These are phyloP conservation scores for Astraeus odoratus DNA, from an alignment of 768 basidiomycete genomes.

Conservation along the genomic window DNA sequence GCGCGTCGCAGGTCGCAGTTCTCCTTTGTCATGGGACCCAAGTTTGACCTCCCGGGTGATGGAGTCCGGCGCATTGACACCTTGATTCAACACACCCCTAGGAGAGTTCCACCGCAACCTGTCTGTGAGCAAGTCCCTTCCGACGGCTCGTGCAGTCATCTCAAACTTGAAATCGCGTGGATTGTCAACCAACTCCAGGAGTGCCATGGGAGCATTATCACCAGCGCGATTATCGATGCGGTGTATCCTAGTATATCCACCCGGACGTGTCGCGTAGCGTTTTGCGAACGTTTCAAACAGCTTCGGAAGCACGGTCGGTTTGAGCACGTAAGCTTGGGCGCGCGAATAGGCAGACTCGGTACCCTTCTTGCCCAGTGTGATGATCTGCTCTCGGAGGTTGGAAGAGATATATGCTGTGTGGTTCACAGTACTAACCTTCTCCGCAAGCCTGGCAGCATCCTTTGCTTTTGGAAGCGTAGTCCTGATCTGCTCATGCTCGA, in stretches of 20 bases:
- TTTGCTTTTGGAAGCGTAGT: conserved; percentile 95
- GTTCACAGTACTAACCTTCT: conserved; percentile 53
- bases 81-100: conserved; percentile 42
- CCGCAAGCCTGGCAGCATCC: conserved; percentile 84
- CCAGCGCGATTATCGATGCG: conserved; percentile 85
- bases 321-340: conserved; percentile 76
- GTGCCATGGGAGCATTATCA: conserved; percentile 89
- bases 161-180: conserved; percentile 84
- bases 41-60: conserved; percentile 44
- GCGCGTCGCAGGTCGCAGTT: conserved; percentile 58
- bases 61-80: conserved; percentile 41
- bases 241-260: conserved; percentile 93
- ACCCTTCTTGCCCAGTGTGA: conserved; percentile 87
- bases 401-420: conserved; percentile 1
- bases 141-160: conserved; percentile 81
- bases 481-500: conserved; percentile 93
- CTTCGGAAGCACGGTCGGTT: conserved; percentile 66
- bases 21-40: conserved; percentile 28
- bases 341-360: conserved; percentile 59
- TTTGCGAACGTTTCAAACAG: conserved; percentile 73
- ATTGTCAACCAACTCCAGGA: conserved; percentile 93
- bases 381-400: conserved; percentile 47
- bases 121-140: conserved; percentile 68
- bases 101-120: conserved; percentile 41
- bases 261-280: conserved; percentile 76